These are phyloP conservation scores for Anthoceros angustus DNA, from an alignment of 225 moss, liverwort and hornwort species.

Conservation along the genomic window DNA sequence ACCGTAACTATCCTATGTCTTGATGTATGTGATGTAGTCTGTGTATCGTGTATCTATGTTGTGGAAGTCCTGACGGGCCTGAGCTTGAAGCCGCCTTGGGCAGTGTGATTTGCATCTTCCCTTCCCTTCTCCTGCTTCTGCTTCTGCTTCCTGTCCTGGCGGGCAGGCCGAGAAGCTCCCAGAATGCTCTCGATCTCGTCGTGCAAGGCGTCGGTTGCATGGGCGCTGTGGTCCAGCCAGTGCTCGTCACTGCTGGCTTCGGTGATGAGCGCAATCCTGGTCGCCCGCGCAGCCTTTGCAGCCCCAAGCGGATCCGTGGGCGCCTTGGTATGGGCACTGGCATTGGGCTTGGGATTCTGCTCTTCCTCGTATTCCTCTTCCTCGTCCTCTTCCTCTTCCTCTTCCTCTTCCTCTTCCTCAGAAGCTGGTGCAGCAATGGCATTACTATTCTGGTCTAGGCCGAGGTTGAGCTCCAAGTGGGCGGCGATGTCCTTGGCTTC, in stretches of 20 bases:
- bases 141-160: not conserved
- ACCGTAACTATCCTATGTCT: not conserved
- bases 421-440: too few relatives aligned
- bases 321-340: not conserved
- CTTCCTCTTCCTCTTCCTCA: too few relatives aligned
- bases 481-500: too few relatives aligned
- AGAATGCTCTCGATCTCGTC: slow-evolving; percentile 5
- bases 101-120: not conserved
- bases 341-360: too few relatives aligned
- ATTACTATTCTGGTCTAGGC: too few relatives aligned
- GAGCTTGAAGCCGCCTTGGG: not conserved
- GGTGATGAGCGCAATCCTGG: not conserved
- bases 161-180: not conserved
- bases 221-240: slow-evolving; percentile 1
- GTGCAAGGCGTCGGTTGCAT: not conserved
- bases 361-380: too few relatives aligned
- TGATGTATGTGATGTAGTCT: not conserved
- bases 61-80: not conserved
- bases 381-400: too few relatives aligned
- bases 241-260: not conserved
- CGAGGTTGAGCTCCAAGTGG: too few relatives aligned
- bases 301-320: not conserved
- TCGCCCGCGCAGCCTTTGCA: not conserved
- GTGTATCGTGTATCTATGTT: not conserved
- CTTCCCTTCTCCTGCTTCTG: not conserved